These are phyloP conservation scores for Aspergillus vadensis DNA, from an alignment of 2,329 filamentous ascomycete species.

Conservation along the genomic window DNA sequence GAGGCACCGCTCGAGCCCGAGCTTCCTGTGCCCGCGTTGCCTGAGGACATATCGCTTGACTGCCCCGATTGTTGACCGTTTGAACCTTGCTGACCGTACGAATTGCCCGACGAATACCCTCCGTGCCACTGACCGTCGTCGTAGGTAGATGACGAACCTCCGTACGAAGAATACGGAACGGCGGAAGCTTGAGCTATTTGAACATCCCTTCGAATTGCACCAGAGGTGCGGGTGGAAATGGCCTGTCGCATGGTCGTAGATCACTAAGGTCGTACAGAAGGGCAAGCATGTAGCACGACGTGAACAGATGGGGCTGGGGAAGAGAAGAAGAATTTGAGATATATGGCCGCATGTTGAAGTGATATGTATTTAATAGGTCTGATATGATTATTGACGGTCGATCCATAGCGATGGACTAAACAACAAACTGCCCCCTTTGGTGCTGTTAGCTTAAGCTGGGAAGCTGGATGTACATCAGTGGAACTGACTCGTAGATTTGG, in stretches of 20 bases:
- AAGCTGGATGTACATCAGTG: neutral
- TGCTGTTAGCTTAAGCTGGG: neutral
- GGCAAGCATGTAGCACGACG: neutral
- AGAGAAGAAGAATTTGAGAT: neutral
- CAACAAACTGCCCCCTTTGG: neutral
- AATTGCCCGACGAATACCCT: neutral
- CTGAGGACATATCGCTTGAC: neutral
- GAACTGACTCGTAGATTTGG: neutral
- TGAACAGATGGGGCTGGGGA: neutral
- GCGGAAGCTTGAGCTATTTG: conserved; percentile 2
- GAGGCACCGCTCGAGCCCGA: neutral
- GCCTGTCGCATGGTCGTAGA: neutral
- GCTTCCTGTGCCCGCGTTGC: neutral
- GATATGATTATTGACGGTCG: neutral
- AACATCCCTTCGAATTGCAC: neutral
- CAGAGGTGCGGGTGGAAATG: neutral
- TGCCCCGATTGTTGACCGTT: neutral
- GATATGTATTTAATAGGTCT: neutral
- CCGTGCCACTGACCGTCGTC: neutral
- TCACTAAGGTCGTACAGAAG: neutral
- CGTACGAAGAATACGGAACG: neutral
- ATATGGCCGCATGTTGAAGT: neutral
- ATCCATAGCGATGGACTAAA: neutral
- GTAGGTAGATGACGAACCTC: neutral
- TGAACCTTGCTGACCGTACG: neutral